These are phyloP conservation scores for Penicillium atrosanguineum DNA, from an alignment of 495 filamentous ascomycete species.

Conservation along the genomic window DNA sequence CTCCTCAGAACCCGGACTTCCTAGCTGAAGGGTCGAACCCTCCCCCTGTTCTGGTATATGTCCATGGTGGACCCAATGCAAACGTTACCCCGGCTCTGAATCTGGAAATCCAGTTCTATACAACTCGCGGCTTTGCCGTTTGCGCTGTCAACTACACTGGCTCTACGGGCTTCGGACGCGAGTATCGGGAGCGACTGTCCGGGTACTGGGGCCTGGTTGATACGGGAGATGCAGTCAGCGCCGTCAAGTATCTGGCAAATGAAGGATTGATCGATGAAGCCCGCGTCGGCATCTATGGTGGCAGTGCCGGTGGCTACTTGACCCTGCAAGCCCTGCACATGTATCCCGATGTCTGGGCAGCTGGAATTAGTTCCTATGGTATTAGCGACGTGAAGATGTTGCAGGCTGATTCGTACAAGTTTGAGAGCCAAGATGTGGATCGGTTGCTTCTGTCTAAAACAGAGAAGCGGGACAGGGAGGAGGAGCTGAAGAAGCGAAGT, in stretches of 20 bases:
- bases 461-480: constrained; percentile 31
- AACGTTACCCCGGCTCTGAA: constrained; percentile 26
- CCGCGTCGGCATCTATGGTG: constrained; percentile 45
- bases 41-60: constrained; percentile 43
- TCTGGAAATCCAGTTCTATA: constrained; percentile 47
- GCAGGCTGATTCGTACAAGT: constrained; percentile 47
- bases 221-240: constrained; percentile 42
- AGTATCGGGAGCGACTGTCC: constrained; percentile 43
- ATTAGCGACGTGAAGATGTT: constrained; percentile 44
- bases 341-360: constrained; percentile 36
- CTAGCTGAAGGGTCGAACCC: constrained; percentile 19
- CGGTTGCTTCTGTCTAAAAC: constrained; percentile 32
- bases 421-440: constrained; percentile 48
- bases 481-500: constrained; percentile 37
- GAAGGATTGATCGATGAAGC: constrained; percentile 30
- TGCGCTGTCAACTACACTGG: constrained; percentile 49
- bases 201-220: constrained; percentile 45
- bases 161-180: constrained; percentile 46
- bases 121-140: constrained; percentile 50
- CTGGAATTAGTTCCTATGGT: constrained; percentile 42
- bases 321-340: constrained; percentile 38
- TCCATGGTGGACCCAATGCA: constrained; percentile 51
- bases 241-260: constrained; percentile 36
- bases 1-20: constrained; percentile 44
- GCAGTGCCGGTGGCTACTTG: constrained; percentile 49